These are phyloP conservation scores for Hortiboletus flavorubellus DNA, from an alignment of 768 basidiomycete genomes.

Conservation along the genomic window DNA sequence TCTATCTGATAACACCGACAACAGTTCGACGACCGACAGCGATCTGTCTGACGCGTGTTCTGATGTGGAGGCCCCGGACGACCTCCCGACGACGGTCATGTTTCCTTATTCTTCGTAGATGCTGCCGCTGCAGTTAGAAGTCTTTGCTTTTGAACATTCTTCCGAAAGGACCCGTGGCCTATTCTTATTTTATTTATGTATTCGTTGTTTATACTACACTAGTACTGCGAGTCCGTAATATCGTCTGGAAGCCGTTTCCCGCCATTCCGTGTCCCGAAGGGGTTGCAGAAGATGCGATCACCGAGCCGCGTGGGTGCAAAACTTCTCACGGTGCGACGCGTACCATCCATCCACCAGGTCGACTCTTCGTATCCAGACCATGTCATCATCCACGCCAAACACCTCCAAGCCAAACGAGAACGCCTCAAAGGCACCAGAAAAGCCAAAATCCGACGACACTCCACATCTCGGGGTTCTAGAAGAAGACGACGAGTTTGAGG, in stretches of 20 bases:
- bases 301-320: background rate
- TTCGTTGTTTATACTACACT: conserved; percentile 5
- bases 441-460: conserved; percentile 44
- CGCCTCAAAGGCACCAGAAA: conserved; percentile 30
- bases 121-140: conserved; percentile 8
- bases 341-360: background rate
- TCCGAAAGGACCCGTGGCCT: conserved; percentile 14
- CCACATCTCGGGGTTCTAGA: conserved; percentile 85
- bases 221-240: background rate
- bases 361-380: conserved; percentile 10
- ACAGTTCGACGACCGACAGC: conserved; percentile 12
- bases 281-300: too few relatives aligned
- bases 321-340: conserved; percentile 26
- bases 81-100: conserved; percentile 20
- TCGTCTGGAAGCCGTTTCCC: background rate
- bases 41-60: conserved; percentile 27
- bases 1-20: conserved; percentile 23
- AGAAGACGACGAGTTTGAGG: conserved; percentile 97
- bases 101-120: conserved; percentile 17
- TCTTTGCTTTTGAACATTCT: conserved; percentile 4
- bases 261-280: background rate
- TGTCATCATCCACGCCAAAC: conserved; percentile 46
- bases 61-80: conserved; percentile 22
- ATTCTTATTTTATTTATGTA: conserved; percentile 36
- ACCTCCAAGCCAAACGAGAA: conserved; percentile 41